Conservation (phyloP, 2,329 filamentous ascomycete species). For the Aureobasidium sp. region DNA sequence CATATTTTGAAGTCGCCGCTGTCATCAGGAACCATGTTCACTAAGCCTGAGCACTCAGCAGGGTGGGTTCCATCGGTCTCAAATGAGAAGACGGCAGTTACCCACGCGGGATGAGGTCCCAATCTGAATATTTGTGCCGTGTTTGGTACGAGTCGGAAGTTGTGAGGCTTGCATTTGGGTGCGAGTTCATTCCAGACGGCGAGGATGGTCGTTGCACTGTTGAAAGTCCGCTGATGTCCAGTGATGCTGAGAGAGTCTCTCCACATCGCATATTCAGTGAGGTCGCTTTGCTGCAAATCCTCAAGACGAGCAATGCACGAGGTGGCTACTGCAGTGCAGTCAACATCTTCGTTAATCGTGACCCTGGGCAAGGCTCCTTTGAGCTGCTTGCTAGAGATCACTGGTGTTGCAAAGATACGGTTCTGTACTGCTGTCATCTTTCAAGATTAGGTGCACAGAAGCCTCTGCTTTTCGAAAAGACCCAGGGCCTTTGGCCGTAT, state of each 20-base stretch:
- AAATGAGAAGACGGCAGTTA: slow-evolving; percentile 25
- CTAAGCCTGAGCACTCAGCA: slow-evolving; percentile 25
- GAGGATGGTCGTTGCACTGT: slow-evolving; percentile 35
- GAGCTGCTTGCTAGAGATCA: slow-evolving; percentile 6
- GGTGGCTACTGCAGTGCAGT: slow-evolving; percentile 2
- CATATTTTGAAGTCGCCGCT: slow-evolving; percentile 32
- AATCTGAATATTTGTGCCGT: slow-evolving; percentile 18
- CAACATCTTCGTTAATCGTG: slow-evolving; percentile 2
- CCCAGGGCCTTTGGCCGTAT: background rate
- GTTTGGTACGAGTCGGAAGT: slow-evolving; percentile 14
- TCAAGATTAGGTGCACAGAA: too few species aligned
- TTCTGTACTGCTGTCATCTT: background rate
- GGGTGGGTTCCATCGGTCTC: slow-evolving; percentile 17
- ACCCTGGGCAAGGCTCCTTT: slow-evolving; percentile 7
- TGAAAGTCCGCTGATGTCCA: slow-evolving; percentile 48
- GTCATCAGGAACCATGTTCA: slow-evolving; percentile 26
- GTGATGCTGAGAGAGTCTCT: slow-evolving; percentile 49
- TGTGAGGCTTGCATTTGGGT: slow-evolving; percentile 25
- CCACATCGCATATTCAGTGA: slow-evolving; percentile 31
- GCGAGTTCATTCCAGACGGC: slow-evolving; percentile 28
- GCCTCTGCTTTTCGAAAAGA: background rate
- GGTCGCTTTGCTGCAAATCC: slow-evolving; percentile 5
- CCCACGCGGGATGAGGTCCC: slow-evolving; percentile 18
- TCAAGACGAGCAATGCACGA: slow-evolving; percentile 9
- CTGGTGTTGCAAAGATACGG: background rate